Evolutionary conservation across 805 yeast genomes (phyloP).

Genomic region (Candida peoriensis): DNA sequence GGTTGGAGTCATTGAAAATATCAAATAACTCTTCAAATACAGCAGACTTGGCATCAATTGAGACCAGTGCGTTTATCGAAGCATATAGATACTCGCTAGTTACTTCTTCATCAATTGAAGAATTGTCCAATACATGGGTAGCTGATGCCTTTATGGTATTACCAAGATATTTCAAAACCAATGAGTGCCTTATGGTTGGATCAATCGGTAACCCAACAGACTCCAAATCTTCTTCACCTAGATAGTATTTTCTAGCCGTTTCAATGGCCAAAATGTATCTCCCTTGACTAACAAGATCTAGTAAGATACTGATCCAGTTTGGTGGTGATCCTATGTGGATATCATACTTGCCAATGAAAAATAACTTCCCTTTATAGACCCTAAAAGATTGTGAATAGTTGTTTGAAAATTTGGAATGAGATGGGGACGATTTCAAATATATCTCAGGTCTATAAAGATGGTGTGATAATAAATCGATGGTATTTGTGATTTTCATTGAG

Average conservation of each 20-base stretch:
- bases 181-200: conserved; percentile 35
- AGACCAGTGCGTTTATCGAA: conserved; percentile 37
- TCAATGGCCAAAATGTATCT: conserved; percentile 53
- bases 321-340: conserved; percentile 52
- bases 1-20: conserved; percentile 25
- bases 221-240: conserved; percentile 39
- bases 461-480: conserved; percentile 18
- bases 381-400: conserved; percentile 25
- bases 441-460: conserved; percentile 33
- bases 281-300: conserved; percentile 57
- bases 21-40: conserved; percentile 44
- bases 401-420: conserved; percentile 12
- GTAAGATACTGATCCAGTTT: conserved; percentile 54
- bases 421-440: too few relatives aligned
- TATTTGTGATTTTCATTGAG: conserved; percentile 27
- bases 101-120: conserved; percentile 17
- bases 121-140: conserved; percentile 14
- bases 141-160: conserved; percentile 42
- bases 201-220: conserved; percentile 54
- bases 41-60: conserved; percentile 30
- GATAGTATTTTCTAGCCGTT: conserved; percentile 48
- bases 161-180: conserved; percentile 49
- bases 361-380: conserved; percentile 41
- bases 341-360: conserved; percentile 49
- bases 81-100: conserved; percentile 30